Conservation (phyloP, 257 asterid species). For the Catharanthus roseus region DNA sequence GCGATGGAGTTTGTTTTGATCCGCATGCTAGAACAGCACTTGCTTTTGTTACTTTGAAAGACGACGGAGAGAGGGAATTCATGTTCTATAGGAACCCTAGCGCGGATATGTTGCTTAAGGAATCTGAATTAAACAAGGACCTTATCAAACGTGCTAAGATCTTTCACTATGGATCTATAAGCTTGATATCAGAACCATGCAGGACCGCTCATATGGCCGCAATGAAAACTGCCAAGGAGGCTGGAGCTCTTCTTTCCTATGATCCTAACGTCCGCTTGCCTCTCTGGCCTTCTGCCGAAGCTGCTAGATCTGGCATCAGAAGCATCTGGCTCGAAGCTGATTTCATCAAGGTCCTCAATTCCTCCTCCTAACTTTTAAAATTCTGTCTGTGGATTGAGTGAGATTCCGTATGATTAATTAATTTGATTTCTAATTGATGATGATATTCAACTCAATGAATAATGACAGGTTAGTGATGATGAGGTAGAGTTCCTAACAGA, state of each 20-base stretch:
- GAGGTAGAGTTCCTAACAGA: slow-evolving; percentile 36
- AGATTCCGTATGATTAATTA: too few species aligned
- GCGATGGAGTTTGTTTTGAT: slow-evolving; percentile 36
- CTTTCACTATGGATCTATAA: slow-evolving; percentile 50
- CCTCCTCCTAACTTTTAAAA: too few species aligned
- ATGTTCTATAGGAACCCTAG: slow-evolving; percentile 46
- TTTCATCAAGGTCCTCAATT: slow-evolving; percentile 43
- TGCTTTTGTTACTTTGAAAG: slow-evolving; percentile 33
- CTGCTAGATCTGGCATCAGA: slow-evolving; percentile 30
- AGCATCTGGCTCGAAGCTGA: slow-evolving; percentile 47
- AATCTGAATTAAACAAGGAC: slow-evolving; percentile 27
- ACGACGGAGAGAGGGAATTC: slow-evolving; percentile 40
- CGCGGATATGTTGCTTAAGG: slow-evolving; percentile 38
- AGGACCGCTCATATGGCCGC: slow-evolving; percentile 42
- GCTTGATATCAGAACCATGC: slow-evolving; percentile 39
- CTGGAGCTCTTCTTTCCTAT: slow-evolving; percentile 38
- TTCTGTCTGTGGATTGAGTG: too few species aligned
- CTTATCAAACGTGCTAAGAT: slow-evolving; percentile 29
- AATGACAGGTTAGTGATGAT: slow-evolving; percentile 31
- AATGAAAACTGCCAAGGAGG: slow-evolving; percentile 38
- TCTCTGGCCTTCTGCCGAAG: slow-evolving; percentile 43
- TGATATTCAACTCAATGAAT: too few species aligned
- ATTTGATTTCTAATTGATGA: too few species aligned
- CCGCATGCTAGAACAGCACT: slow-evolving; percentile 33
- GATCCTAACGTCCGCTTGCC: slow-evolving; percentile 49